Evolutionary conservation across 2,329 filamentous ascomycete species (phyloP).

Genomic region (Arthrinium puccinioides): DNA sequence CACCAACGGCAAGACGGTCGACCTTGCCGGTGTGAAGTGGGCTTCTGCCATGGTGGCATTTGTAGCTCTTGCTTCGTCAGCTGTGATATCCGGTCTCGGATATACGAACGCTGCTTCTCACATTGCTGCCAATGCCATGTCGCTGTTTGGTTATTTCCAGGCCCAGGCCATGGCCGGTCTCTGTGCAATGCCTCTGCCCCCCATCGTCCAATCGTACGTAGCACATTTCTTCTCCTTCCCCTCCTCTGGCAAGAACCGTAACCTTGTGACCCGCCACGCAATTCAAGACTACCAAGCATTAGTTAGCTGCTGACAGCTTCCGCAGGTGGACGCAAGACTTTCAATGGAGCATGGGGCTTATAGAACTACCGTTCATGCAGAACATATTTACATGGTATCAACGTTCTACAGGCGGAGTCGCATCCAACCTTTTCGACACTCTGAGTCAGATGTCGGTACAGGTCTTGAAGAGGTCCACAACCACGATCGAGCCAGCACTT

Average conservation of each 20-base stretch:
- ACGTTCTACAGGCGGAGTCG: conserved; percentile 80
- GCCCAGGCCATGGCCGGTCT: conserved; percentile 87
- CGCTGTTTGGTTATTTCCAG: conserved; percentile 94
- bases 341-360: conserved; percentile 97
- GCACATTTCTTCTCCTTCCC: background rate
- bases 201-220: conserved; percentile 63
- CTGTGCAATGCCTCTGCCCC: conserved; percentile 72
- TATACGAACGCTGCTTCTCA: conserved; percentile 93
- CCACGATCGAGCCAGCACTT: no score
- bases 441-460: conserved; percentile 73
- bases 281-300: no score
- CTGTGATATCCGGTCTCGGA: conserved; percentile 80
- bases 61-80: conserved; percentile 75
- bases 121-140: conserved; percentile 86
- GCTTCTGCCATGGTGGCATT: conserved; percentile 81
- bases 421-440: conserved; percentile 69
- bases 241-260: no score
- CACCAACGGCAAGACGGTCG: conserved; percentile 88
- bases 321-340: conserved; percentile 88
- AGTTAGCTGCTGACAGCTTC: background rate
- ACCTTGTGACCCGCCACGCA: no score
- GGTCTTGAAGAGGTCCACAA: conserved; percentile 64
- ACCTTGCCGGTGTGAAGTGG: conserved; percentile 85
- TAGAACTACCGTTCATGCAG: conserved; percentile 72
- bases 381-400: conserved; percentile 92